Evolutionary conservation across 176 grass and related monocot species (phyloP).

Genomic region (Ensete ventricosum): DNA sequence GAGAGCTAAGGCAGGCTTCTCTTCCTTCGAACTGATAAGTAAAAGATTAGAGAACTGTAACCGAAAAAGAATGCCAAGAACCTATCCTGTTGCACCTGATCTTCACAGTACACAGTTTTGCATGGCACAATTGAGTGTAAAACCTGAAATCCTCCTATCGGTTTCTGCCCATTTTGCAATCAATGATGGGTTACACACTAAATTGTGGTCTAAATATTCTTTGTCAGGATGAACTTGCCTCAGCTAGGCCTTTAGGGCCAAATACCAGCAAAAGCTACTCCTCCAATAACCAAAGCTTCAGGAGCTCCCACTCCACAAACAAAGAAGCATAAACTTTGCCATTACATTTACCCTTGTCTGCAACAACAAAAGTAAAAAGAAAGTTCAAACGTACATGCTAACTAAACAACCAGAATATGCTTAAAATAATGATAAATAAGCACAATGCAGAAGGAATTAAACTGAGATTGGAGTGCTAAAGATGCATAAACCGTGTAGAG

Average conservation of each 20-base stretch:
- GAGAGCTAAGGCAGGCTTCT: no score
- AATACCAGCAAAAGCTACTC: constrained; percentile 83
- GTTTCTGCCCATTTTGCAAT: not conserved
- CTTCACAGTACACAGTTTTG: no score
- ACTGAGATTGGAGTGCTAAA: not conserved
- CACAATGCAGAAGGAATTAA: not conserved
- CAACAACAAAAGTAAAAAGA: constrained; percentile 2
- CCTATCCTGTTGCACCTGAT: no score
- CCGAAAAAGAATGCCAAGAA: no score
- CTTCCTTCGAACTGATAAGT: no score
- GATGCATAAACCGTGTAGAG: not conserved
- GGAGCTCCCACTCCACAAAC: constrained; percentile 95
- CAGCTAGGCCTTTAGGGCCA: constrained; percentile 91
- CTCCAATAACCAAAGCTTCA: constrained; percentile 88
- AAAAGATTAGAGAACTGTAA: no score
- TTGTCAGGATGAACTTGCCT: constrained; percentile 31
- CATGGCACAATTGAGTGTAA: no score
- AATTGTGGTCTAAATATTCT: no score
- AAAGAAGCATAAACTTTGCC: constrained; percentile 64
- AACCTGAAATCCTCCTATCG: no score
- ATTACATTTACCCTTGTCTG: constrained; percentile 36
- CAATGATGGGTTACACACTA: no score
- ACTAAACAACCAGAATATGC: not conserved
- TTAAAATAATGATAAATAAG: not conserved
- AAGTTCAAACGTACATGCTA: not conserved